Conservation (phyloP, 2,329 filamentous ascomycete genomes). For the Aspergillus transmontanensis region DNA sequence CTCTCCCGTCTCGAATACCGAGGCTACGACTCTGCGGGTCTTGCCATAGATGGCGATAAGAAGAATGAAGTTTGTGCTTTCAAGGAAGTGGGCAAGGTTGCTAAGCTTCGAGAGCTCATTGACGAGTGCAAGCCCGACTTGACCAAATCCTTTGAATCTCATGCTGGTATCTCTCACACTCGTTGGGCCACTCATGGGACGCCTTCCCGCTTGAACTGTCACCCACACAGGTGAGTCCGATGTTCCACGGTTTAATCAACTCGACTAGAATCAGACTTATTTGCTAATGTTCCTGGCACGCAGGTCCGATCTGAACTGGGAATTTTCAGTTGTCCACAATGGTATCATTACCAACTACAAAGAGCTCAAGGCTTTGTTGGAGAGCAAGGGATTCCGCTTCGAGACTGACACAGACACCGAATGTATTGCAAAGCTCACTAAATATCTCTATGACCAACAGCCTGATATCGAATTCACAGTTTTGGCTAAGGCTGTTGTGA, state of each 20-base stretch:
- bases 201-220: slow-evolving; percentile 93
- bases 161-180: slow-evolving; percentile 98
- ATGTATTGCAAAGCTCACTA: slow-evolving; percentile 97
- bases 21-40: slow-evolving; percentile 95
- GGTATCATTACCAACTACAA: slow-evolving; percentile 99
- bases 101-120: slow-evolving; percentile 92
- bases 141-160: slow-evolving; percentile 93
- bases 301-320: slow-evolving; percentile 91
- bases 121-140: slow-evolving; percentile 80
- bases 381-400: slow-evolving; percentile 95
- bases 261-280: not conserved
- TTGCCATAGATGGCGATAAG: slow-evolving; percentile 96
- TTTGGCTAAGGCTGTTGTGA: slow-evolving; percentile 95
- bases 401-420: slow-evolving; percentile 99
- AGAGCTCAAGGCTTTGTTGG: slow-evolving; percentile 91
- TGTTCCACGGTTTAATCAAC: not conserved
- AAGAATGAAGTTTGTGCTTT: slow-evolving; percentile 96
- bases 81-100: slow-evolving; percentile 99
- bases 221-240: slow-evolving; percentile 82
- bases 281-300: not conserved
- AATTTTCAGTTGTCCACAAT: slow-evolving; percentile 98
- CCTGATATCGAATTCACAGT: slow-evolving; percentile 94
- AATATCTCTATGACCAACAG: slow-evolving; percentile 96
- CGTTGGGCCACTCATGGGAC: slow-evolving; percentile 98
- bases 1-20: slow-evolving; percentile 96